These are phyloP conservation scores for Colletotrichum karsti DNA, from an alignment of 2,329 filamentous ascomycete genomes.

Conservation along the genomic window DNA sequence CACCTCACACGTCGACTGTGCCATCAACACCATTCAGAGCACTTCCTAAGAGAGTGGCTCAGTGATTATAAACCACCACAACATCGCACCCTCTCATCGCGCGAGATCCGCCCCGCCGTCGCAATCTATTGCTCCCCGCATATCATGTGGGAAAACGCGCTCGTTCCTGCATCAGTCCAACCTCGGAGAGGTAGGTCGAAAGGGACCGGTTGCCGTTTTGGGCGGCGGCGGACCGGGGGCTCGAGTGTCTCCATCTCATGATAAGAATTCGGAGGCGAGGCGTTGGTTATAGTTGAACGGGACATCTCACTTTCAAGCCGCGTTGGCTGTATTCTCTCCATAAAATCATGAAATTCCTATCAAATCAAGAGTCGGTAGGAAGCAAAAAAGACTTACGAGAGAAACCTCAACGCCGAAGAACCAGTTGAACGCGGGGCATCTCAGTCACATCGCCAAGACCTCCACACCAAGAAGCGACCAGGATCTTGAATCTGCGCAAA, in stretches of 20 bases:
- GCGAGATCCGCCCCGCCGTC: not conserved
- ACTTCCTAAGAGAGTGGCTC: not conserved
- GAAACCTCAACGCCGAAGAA: not conserved
- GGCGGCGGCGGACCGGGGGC: not conserved
- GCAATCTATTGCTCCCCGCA: constrained; percentile 11
- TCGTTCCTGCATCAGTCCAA: constrained; percentile 15
- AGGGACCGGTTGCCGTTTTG: not conserved
- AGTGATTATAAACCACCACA: not conserved
- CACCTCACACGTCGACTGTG: too few relatives aligned
- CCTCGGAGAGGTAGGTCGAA: constrained; percentile 20
- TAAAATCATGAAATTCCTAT: too few relatives aligned
- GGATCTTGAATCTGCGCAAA: constrained; percentile 22
- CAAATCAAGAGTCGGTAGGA: too few relatives aligned
- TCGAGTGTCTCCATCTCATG: too few relatives aligned
- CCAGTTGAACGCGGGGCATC: not conserved
- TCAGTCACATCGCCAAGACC: not conserved
- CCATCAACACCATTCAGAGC: too few relatives aligned
- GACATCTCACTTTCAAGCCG: too few relatives aligned
- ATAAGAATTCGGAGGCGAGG: too few relatives aligned
- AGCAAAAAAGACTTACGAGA: not conserved
- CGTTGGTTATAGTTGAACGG: too few relatives aligned
- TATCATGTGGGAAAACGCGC: not conserved
- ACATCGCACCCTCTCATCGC: not conserved
- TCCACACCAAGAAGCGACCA: not conserved
- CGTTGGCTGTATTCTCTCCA: too few relatives aligned